Base-by-base conservation (phyloP, 78 protist species). In the Dictyostelium firmibasis region DNA sequence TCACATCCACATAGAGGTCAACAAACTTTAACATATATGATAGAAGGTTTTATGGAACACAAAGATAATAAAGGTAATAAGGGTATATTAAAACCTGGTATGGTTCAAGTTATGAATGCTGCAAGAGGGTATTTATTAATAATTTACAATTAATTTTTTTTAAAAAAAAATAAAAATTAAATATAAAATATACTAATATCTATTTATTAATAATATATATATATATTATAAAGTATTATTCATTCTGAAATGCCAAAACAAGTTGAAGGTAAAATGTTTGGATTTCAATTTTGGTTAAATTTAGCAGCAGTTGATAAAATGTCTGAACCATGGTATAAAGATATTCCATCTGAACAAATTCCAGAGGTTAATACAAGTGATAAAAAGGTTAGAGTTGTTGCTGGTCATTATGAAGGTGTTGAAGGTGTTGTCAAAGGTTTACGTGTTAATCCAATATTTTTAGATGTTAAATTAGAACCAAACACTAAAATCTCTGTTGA, bases 1-100 rank as follows among this genome's bases (percentile, higher is more conserved):
- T 7, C 43, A 78, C 98, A 97, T 76, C 98, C 98, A 16, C 98
- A 97, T 83, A 95, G 98, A 25, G 98, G 98, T 29, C 92, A 96
- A n/a, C 95, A 96, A 27, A n/a, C n/a, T n/a, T n/a, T n/a, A n/a
- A n/a, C n/a, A n/a, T n/a, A n/a, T n/a, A n/a, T n/a, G n/a, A n/a
- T 85, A 10, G 89, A 62, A 20, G 98, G 98, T 13, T 1, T 57
- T 11, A 57, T 84, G 36, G 96, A 82, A 83, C 97, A 95, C 77
- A 16, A 70, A 23, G 98, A 97, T 85, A 27, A 60, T 33, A 82
- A 84, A 50, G n/a, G n/a, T n/a, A n/a, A n/a, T n/a, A n/a, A n/a
- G n/a, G n/a, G n/a, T n/a, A n/a, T n/a, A n/a, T n/a, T n/a, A n/a
- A n/a, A n/a, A n/a, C n/a, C n/a, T n/a, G n/a, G n/a, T n/a, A n/a